Evolutionary conservation across 2,329 filamentous ascomycete genomes (phyloP), one percentile per base, ranked within the genome.

Genomic region (Fusarium albosuccineum): DNA sequence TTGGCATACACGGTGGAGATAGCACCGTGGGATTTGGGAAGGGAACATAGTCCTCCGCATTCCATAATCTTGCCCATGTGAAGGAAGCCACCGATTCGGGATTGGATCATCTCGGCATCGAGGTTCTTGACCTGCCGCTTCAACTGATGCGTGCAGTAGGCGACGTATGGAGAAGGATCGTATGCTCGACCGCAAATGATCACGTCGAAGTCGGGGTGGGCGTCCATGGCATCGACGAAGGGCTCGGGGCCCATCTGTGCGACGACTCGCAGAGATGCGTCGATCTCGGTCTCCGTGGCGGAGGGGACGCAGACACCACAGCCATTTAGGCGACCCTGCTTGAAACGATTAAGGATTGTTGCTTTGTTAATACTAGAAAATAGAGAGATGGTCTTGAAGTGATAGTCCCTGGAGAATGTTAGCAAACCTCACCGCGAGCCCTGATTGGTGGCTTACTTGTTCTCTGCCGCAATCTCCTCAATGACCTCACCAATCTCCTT

Each of bases 11-110:
- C 64, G 0, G 79, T 82, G 0, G 82, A 80, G 1, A 81, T 68
- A 5, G 79, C 80, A 6, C 79, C 81, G 4, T 73, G 72, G 0
- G 79, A 78, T 58, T 86, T 87, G 0, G 85, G 85, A 0, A 75
- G 71, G 0, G 83, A 80, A 66, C 84, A 87, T 1, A 77, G 66
- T 0, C 82, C 78, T 1, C 84, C 85, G 17, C 85, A 87, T 64
- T 87, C 85, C 73, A 87, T 77, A 9, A 87, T 83, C 74, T 88
- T 81, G 0, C 82, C 86, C 83, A 87, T 85, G 66, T 87, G 83
- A 8, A 76, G 76, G 34, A 81, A 80, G 0, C 77, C 77, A 0
- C 82, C 83, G 3, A 74, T 46, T 0, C 60, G 62, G 0, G 60
- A 59, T 6, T 66, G 48, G 0, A 71, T 37, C 0, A 51, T 33